phyloP scores from a whole-genome alignment of 2,329 filamentous ascomycete genomes.

The Xylaria sp. region DNA sequence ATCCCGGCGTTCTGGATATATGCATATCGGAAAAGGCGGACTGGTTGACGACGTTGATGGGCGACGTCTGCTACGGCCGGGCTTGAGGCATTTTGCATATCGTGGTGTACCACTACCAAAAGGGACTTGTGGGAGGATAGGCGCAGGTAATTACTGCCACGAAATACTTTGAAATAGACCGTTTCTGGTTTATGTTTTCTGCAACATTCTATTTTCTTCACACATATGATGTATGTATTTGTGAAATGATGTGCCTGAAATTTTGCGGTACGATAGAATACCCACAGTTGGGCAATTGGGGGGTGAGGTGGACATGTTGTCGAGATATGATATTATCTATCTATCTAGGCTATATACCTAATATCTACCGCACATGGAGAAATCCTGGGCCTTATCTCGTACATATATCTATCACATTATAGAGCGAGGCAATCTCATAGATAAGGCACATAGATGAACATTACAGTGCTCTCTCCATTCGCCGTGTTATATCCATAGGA shows the following conservation, averaged over 20 bases:
- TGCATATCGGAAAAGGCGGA: slow-evolving; percentile 36
- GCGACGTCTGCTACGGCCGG: slow-evolving; percentile 19
- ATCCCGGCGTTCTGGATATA: slow-evolving; percentile 37
- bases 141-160: not conserved
- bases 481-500: not conserved
- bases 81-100: slow-evolving; percentile 22
- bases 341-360: not conserved
- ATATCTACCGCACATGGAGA: not conserved
- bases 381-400: slow-evolving; percentile 7
- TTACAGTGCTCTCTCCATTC: not conserved
- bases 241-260: not conserved
- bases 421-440: slow-evolving; percentile 15
- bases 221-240: not conserved
- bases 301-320: too few relatives aligned
- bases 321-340: not conserved
- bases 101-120: slow-evolving; percentile 25
- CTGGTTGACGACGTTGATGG: slow-evolving; percentile 22
- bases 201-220: not conserved
- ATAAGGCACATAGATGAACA: not conserved
- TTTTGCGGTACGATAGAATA: too few relatives aligned
- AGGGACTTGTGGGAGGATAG: not conserved
- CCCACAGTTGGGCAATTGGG: too few relatives aligned
- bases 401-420: slow-evolving; percentile 9
- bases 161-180: slow-evolving; percentile 14
- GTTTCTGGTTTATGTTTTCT: slow-evolving; percentile 4